phyloP scores from a whole-genome alignment of 148 eudicot genomes.

The Camellia granthamiana region DNA sequence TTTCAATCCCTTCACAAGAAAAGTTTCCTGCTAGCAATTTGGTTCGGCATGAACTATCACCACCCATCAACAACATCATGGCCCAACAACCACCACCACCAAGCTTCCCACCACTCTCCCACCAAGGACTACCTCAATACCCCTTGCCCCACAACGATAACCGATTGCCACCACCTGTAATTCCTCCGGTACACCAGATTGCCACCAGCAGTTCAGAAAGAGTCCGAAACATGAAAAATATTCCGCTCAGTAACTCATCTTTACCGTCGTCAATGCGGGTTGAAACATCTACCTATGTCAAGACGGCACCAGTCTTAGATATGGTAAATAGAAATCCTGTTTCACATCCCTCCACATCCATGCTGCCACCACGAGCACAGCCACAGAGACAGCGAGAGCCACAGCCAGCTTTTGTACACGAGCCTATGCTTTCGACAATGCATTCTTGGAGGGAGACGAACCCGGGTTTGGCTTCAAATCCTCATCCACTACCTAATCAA shows the following conservation, averaged over 20 bases:
- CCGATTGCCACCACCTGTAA: background rate
- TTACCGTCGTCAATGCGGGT: background rate
- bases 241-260: background rate
- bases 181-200: conserved; percentile 1
- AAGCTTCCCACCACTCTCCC: background rate
- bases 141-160: conserved; percentile 18
- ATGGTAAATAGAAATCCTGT: background rate
- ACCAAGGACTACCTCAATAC: conserved; percentile 13
- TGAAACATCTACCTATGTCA: conserved; percentile 5
- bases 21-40: conserved; percentile 11
- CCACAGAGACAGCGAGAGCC: conserved; percentile 7
- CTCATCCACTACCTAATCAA: conserved; percentile 27
- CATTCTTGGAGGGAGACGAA: conserved; percentile 30
- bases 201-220: background rate
- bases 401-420: conserved; percentile 14
- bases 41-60: conserved; percentile 18
- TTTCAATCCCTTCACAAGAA: conserved; percentile 25
- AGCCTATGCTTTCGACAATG: conserved; percentile 20
- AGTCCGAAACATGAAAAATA: background rate
- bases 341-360: conserved; percentile 9
- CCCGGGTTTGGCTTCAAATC: conserved; percentile 22
- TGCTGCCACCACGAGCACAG: conserved; percentile 17
- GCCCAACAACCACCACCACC: conserved; percentile 1
- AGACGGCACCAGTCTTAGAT: conserved; percentile 1
- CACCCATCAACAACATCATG: background rate